Base-by-base conservation (phyloP, 2,329 filamentous ascomycete species). In the Alternaria sp. region DNA sequence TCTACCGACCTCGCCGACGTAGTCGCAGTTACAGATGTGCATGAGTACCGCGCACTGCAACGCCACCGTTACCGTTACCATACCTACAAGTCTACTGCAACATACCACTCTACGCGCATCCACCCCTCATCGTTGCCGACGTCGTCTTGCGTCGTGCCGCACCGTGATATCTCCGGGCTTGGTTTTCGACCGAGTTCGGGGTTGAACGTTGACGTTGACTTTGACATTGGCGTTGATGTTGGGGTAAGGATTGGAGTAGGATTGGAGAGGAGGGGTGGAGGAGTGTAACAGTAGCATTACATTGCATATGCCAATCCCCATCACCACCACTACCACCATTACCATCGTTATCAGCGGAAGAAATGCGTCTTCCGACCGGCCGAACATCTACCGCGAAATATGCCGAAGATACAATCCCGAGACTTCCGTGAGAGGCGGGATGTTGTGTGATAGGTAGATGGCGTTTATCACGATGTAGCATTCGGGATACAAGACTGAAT, bases 231-330 rank as follows among this genome's bases (percentile, higher is more conserved):
- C 2, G 32, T 17, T 40, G 32, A 2, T 40, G 30, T 36, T 36
- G 49, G 30, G 21, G 49, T 32, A 4, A 26, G 13, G 21, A 19
- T 52, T n/a, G 30, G 13, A 32, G 49, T 51, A 30, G 13, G 21
- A 19, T 51, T 13, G 28, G 28, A 2, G 10, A 3, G 28, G 17
- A 12, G 26, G 17, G 4, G 47, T 15, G 21, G 21, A 25, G 21
- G 45, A 47, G 49, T 51, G 49, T 51, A 51, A 51, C 49, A 36
- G 28, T 51, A 51, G 28, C 49, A 51, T 51, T 51, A 51, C 49
- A 51, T 51, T 51, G 49, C 49, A 51, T 51, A 40, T 23, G 17
- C 21, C 28, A 51, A 51, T 51, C 49, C 28, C 26, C 12, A 36
- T 19, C 49, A 52, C 5, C 49, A 13, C 17, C 15, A 15, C n/a